phyloP scores from a whole-genome alignment of 2,329 filamentous ascomycete species.

The Fusarium foetens region DNA sequence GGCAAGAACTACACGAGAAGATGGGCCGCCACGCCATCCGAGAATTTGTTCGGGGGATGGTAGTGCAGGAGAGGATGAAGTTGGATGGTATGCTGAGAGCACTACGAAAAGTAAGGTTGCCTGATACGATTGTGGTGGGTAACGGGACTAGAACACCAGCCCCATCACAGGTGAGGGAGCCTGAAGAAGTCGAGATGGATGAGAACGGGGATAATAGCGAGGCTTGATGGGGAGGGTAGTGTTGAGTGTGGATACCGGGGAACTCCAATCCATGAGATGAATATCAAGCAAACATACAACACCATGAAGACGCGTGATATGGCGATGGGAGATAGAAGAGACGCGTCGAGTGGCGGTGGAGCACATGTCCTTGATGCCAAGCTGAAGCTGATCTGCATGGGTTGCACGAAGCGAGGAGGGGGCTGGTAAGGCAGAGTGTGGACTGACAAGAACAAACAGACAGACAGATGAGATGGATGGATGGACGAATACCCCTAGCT shows the following conservation, averaged over 20 bases:
- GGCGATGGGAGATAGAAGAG: slow-evolving; percentile 14
- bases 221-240: slow-evolving; percentile 23
- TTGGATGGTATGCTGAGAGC: slow-evolving; percentile 84
- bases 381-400: slow-evolving; percentile 29
- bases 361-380: slow-evolving; percentile 1
- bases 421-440: background rate
- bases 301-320: slow-evolving; percentile 43
- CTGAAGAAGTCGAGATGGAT: slow-evolving; percentile 25
- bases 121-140: slow-evolving; percentile 11
- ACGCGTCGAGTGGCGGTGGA: slow-evolving; percentile 37
- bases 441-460: background rate
- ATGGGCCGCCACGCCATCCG: slow-evolving; percentile 79
- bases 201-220: slow-evolving; percentile 32
- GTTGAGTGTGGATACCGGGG: slow-evolving; percentile 27
- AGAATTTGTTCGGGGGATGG: slow-evolving; percentile 79
- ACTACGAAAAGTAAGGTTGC: slow-evolving; percentile 67
- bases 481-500: slow-evolving; percentile 37
- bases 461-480: slow-evolving; percentile 27
- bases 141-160: slow-evolving; percentile 30
- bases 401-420: slow-evolving; percentile 15
- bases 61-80: slow-evolving; percentile 82
- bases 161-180: slow-evolving; percentile 27
- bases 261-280: slow-evolving; percentile 13
- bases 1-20: slow-evolving; percentile 88
- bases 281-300: slow-evolving; percentile 27